phyloP scores from a whole-genome alignment of 2,329 filamentous ascomycete species.

The Bimuria novae-zelandiae region DNA sequence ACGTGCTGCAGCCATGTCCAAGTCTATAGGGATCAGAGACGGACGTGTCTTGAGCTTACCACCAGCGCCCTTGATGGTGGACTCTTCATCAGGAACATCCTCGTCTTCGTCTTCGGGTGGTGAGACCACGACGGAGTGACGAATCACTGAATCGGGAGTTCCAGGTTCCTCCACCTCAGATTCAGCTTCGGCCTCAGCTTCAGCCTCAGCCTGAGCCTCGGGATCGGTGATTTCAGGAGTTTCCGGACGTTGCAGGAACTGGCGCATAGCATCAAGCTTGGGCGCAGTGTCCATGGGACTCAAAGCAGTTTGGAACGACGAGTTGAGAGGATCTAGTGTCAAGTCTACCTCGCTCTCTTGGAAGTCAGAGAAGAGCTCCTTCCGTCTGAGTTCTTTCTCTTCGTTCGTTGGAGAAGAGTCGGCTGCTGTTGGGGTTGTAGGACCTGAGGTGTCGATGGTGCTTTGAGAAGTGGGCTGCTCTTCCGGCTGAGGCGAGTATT shows the following conservation, averaged over 20 bases:
- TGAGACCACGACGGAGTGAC: slow-evolving; percentile 63
- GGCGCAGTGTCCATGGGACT: slow-evolving; percentile 40
- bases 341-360: slow-evolving; percentile 59
- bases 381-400: slow-evolving; percentile 36
- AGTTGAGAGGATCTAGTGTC: slow-evolving; percentile 61
- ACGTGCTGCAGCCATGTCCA: slow-evolving; percentile 83
- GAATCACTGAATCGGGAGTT: slow-evolving; percentile 89
- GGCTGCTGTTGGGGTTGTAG: slow-evolving; percentile 51
- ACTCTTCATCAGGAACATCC: slow-evolving; percentile 76
- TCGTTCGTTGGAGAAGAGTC: slow-evolving; percentile 34
- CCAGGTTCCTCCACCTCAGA: too few species aligned
- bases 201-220: slow-evolving; percentile 51
- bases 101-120: slow-evolving; percentile 54
- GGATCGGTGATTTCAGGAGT: slow-evolving; percentile 47
- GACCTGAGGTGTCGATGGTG: slow-evolving; percentile 48
- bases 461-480: slow-evolving; percentile 42
- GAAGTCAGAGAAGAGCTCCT: slow-evolving; percentile 55
- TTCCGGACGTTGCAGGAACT: slow-evolving; percentile 55
- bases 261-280: slow-evolving; percentile 45
- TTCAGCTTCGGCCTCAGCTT: slow-evolving; percentile 54
- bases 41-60: slow-evolving; percentile 87
- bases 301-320: slow-evolving; percentile 36
- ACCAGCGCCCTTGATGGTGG: slow-evolving; percentile 87
- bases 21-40: slow-evolving; percentile 84
- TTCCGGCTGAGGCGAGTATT: slow-evolving; percentile 56